Percentiles rank a stretch among this genome's conserved stretches.
Conservation (phyloP, 2,329 filamentous ascomycete species). For the Fusarium irregulare region DNA sequence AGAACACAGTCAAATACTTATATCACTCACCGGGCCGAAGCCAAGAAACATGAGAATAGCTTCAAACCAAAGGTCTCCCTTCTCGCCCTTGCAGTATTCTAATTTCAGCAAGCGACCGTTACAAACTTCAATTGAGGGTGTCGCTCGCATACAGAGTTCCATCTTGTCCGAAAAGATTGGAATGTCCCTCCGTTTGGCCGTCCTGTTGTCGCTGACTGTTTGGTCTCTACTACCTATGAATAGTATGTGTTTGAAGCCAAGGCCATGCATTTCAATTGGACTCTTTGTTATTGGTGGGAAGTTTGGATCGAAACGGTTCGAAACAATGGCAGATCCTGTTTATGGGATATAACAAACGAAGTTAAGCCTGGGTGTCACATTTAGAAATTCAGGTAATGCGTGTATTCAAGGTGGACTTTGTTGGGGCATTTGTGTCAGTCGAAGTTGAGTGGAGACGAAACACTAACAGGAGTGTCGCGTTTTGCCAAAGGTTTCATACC, state of each 20-base stretch:
- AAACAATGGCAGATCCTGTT: neutral
- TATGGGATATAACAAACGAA: neutral
- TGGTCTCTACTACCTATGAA: slow-evolving; percentile 13
- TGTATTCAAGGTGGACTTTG: rapidly evolving
- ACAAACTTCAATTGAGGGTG: neutral
- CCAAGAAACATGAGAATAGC: slow-evolving; percentile 3
- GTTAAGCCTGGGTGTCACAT: neutral
- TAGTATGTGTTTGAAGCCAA: slow-evolving; percentile 2
- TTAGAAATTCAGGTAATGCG: neutral
- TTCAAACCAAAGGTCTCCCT: neutral
- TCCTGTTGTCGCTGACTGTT: slow-evolving; percentile 1
- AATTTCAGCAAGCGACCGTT: neutral
- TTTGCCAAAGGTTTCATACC: neutral
- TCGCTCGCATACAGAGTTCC: neutral
- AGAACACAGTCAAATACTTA: neutral
- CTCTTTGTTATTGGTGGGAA: neutral
- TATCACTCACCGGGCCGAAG: neutral
- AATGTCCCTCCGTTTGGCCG: neutral
- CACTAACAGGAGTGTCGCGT: neutral
- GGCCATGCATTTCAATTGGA: neutral
- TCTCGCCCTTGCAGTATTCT: neutral
- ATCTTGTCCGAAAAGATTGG: neutral
- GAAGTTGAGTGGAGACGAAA: neutral
- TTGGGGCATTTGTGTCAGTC: rapidly evolving
- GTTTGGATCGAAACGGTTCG: neutral